Conservation (phyloP, 1,284 basidiomycete species). For the Ustilago tritici region DNA sequence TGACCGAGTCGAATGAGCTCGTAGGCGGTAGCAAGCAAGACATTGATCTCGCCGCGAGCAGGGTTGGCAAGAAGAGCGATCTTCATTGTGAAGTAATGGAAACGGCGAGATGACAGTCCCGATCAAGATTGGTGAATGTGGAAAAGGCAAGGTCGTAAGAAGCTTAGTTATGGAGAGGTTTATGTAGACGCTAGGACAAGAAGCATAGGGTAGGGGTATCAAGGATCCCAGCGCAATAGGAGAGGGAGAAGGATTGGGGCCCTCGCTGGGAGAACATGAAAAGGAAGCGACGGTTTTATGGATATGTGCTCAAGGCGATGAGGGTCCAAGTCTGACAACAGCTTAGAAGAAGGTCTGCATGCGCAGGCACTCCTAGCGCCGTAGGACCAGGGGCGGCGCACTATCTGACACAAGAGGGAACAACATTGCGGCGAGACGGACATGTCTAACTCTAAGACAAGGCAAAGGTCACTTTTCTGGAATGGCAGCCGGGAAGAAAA, state of each 20-base stretch:
- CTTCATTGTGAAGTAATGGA: slow-evolving; percentile 27
- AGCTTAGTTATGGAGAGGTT: no score
- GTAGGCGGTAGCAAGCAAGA: slow-evolving; percentile 42
- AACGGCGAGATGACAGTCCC: no score
- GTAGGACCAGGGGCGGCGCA: background rate
- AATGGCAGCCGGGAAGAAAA: no score
- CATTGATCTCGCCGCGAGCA: slow-evolving; percentile 50
- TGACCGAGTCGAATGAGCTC: slow-evolving; percentile 39
- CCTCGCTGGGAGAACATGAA: no score
- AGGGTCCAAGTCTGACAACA: background rate
- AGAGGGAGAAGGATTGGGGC: background rate
- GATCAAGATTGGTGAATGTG: no score
- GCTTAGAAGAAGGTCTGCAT: background rate
- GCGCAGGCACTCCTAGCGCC: no score
- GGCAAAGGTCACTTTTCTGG: background rate
- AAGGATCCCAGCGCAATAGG: background rate
- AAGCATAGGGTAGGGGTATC: background rate
- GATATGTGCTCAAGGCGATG: background rate
- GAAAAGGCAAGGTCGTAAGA: no score
- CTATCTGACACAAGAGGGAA: background rate
- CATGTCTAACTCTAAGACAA: background rate
- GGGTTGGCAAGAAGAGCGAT: slow-evolving; percentile 46
- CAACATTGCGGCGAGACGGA: background rate
- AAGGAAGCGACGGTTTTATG: slow-evolving; percentile 7
- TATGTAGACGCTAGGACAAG: background rate